phyloP scores from a whole-genome alignment of 345 rosid species.

The Mangifera indica region DNA sequence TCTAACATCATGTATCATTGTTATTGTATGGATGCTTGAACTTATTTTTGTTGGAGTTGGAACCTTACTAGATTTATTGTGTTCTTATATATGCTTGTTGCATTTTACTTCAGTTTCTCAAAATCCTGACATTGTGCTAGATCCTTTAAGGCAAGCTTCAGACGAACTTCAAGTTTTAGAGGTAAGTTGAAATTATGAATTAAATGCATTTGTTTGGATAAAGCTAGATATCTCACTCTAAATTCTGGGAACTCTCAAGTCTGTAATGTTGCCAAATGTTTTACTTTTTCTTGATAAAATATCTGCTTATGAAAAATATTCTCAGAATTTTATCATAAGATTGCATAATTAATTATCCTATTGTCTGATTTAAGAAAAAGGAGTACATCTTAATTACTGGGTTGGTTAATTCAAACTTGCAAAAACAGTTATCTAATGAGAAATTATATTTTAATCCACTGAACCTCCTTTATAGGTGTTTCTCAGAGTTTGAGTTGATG shows the following conservation, averaged over 20 bases:
- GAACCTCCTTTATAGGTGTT: not conserved
- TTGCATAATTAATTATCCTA: no score
- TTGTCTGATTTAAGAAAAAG: no score
- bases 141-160: constrained; percentile 77
- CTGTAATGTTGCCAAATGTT: not conserved
- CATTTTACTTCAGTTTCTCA: constrained; percentile 46
- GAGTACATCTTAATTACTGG: no score
- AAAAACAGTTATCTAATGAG: no score
- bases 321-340: no score
- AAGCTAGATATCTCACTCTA: not conserved
- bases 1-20: not conserved
- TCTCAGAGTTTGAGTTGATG: not conserved
- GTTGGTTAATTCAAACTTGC: not conserved
- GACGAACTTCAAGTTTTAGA: constrained; percentile 76
- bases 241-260: not conserved
- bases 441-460: not conserved
- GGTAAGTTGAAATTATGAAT: constrained; percentile 38
- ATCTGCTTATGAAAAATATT: no score
- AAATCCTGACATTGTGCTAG: constrained; percentile 64
- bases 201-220: not conserved
- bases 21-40: not conserved
- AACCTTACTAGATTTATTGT: constrained; percentile 3
- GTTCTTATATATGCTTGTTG: not conserved
- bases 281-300: no score
- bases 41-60: not conserved